Conservation (phyloP, 148 eudicot genomes). For the Amaranthus cruentus region DNA sequence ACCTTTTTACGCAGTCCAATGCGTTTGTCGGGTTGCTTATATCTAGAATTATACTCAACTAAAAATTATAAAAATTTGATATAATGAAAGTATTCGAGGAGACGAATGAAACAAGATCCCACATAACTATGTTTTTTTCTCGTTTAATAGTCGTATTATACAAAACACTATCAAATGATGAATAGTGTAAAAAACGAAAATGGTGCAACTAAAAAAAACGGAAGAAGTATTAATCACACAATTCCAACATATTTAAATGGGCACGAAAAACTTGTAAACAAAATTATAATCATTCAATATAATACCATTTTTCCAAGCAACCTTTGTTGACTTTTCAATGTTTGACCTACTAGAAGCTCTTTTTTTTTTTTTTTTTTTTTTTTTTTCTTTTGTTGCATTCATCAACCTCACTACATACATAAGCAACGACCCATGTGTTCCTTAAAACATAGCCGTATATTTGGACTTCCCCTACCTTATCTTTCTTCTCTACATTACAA, state of each 20-base stretch:
- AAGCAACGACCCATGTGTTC: background rate
- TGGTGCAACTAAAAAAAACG: no score
- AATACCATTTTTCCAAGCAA: conserved; percentile 12
- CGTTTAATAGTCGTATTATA: no score
- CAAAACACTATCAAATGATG: no score
- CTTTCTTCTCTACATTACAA: background rate
- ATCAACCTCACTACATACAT: background rate
- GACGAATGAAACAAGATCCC: no score
- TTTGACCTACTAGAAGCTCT: conserved; percentile 18
- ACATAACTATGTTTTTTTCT: no score
- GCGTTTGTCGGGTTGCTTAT: no score
- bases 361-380: no score
- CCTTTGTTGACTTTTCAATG: conserved; percentile 10
- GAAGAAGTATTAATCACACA: background rate
- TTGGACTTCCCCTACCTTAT: background rate
- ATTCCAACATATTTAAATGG: background rate
- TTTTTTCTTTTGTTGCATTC: background rate
- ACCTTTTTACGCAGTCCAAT: no score
- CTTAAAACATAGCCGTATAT: background rate
- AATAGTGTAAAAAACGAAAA: no score
- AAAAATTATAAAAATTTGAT: no score
- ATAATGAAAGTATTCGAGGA: no score
- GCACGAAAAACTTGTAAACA: conserved; percentile 1
- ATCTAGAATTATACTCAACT: no score
- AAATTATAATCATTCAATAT: background rate